These are phyloP conservation scores for Prunus dulcis DNA, from an alignment of 306 rosid genomes.

Conservation along the genomic window DNA sequence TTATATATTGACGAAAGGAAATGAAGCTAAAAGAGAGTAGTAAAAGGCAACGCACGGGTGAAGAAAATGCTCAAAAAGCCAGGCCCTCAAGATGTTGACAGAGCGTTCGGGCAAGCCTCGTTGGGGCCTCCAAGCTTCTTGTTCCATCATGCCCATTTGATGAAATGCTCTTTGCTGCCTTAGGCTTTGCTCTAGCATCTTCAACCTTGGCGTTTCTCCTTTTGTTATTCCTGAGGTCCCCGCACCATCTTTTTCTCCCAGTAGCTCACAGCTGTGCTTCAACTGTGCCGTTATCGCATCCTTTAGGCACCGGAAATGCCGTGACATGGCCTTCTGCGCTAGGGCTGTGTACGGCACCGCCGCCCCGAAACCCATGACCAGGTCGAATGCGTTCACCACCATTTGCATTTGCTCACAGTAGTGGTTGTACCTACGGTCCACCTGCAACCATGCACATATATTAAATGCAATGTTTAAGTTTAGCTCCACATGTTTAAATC, in stretches of 20 bases:
- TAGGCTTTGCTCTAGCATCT: constrained; percentile 74
- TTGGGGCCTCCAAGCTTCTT: constrained; percentile 99
- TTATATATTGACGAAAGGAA: neutral
- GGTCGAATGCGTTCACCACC: constrained; percentile 90
- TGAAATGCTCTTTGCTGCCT: constrained; percentile 93
- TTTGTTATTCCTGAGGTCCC: constrained; percentile 76
- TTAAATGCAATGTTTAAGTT: neutral
- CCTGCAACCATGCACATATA: constrained; percentile 43
- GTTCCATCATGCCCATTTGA: constrained; percentile 98
- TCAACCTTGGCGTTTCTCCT: constrained; percentile 97
- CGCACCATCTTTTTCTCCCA: constrained; percentile 87
- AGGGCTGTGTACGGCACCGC: constrained; percentile 92
- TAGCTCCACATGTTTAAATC: neutral
- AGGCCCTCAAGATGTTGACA: constrained; percentile 92
- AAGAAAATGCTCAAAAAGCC: constrained; percentile 99
- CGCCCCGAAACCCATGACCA: constrained; percentile 89
- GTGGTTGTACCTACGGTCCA: constrained; percentile 86
- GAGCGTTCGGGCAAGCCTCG: constrained; percentile 98
- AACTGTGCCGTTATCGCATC: constrained; percentile 68
- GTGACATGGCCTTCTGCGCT: constrained; percentile 95
- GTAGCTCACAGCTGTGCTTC: constrained; percentile 68
- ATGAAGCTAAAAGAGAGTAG: neutral
- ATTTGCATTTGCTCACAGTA: constrained; percentile 97
- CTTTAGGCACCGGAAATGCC: constrained; percentile 92
- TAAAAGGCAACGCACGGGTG: constrained; percentile 71